Conservation (phyloP, 2,329 filamentous ascomycete genomes). For the Lasiodiplodia sp. region DNA sequence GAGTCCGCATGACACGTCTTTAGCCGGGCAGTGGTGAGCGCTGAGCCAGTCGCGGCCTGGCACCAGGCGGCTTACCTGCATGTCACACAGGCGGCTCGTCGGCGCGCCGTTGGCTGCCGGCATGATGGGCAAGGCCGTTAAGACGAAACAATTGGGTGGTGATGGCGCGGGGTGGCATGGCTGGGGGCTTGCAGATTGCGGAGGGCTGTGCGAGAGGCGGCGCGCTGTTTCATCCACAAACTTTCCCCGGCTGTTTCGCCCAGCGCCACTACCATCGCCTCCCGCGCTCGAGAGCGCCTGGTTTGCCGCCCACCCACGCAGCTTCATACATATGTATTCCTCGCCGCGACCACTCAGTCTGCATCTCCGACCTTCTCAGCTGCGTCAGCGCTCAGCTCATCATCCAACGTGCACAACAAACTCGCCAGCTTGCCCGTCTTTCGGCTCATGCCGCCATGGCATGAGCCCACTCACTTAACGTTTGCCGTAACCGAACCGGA, state of each 20-base stretch:
- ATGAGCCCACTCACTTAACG: background rate
- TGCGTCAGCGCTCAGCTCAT: background rate
- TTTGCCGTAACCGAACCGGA: conserved; percentile 11
- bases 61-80: conserved; percentile 1
- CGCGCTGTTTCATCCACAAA: conserved; percentile 16
- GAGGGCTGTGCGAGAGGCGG: conserved; percentile 3
- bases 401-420: background rate
- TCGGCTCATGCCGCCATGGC: background rate
- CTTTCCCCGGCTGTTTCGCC: conserved; percentile 15
- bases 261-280: background rate
- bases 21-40: conserved; percentile 14
- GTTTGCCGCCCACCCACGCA: background rate
- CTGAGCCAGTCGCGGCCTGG: background rate
- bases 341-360: background rate
- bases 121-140: background rate
- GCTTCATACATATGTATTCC: background rate
- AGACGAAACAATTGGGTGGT: conserved; percentile 10
- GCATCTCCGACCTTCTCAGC: background rate
- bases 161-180: background rate
- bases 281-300: background rate
- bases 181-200: conserved; percentile 13
- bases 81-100: conserved; percentile 2
- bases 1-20: conserved; percentile 18
- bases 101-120: conserved; percentile 1
- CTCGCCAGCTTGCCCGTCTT: background rate